Percentiles rank a stretch among this genome's conserved stretches.
Conservation (phyloP, 306 rosid species). For the Rosa lucieae region DNA sequence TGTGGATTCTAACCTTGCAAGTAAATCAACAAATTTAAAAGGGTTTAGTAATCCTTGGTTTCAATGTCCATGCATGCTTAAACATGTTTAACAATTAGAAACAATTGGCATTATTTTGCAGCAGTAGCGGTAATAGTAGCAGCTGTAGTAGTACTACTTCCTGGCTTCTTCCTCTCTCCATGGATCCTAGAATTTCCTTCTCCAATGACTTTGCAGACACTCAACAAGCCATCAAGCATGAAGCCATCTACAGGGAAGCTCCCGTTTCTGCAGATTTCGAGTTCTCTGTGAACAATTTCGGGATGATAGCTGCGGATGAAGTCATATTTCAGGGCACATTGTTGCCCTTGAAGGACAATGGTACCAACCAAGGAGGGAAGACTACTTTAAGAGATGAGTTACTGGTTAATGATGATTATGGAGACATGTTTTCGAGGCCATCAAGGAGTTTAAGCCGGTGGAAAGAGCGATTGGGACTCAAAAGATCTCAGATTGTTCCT, state of each 20-base stretch:
- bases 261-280: slow-evolving; percentile 96
- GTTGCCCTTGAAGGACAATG: slow-evolving; percentile 62
- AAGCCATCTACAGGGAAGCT: slow-evolving; percentile 73
- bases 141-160: background rate
- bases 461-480: slow-evolving; percentile 77
- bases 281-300: slow-evolving; percentile 68
- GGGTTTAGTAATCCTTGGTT: slow-evolving; percentile 23
- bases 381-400: slow-evolving; percentile 78
- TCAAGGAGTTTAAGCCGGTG: slow-evolving; percentile 63
- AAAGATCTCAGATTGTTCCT: slow-evolving; percentile 37
- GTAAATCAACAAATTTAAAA: slow-evolving; percentile 23
- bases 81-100: slow-evolving; percentile 47
- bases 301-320: slow-evolving; percentile 85
- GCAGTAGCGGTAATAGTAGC: background rate
- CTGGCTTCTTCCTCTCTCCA: slow-evolving; percentile 20
- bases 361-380: slow-evolving; percentile 41
- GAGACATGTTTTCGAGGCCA: slow-evolving; percentile 38
- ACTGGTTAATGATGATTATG: slow-evolving; percentile 42
- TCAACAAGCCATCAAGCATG: slow-evolving; percentile 57
- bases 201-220: slow-evolving; percentile 84
- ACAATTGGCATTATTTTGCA: slow-evolving; percentile 25
- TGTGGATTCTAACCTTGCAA: slow-evolving; percentile 59
- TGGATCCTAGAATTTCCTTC: slow-evolving; percentile 98
- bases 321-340: slow-evolving; percentile 71
- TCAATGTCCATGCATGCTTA: slow-evolving; percentile 37